These are phyloP conservation scores for Acanthamoeba quina DNA, from an alignment of 208 protist species.

Conservation along the genomic window DNA sequence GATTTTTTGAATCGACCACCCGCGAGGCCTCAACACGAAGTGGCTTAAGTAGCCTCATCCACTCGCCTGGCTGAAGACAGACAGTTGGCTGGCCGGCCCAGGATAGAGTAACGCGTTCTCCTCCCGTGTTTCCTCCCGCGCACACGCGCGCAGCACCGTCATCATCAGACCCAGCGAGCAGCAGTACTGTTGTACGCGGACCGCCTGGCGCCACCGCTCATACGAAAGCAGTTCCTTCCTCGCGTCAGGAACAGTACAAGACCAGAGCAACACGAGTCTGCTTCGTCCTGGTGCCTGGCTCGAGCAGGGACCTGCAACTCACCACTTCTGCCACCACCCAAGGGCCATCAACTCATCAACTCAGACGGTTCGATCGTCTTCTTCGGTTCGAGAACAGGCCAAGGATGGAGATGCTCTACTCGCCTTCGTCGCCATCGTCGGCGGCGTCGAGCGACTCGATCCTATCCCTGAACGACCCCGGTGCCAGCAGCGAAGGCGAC, in stretches of 20 bases:
- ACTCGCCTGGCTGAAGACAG: neutral
- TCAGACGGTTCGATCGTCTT: neutral
- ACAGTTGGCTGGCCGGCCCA: neutral
- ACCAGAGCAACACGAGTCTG: neutral
- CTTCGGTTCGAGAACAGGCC: neutral
- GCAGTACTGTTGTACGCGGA: no score
- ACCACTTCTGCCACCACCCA: no score
- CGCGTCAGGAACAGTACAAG: neutral
- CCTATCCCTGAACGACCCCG: neutral
- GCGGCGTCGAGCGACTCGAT: neutral
- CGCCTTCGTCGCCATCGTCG: conserved; percentile 7
- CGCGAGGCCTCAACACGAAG: neutral
- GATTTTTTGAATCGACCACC: neutral
- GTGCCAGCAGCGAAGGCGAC: conserved; percentile 33
- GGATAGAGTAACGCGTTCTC: neutral
- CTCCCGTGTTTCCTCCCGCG: neutral
- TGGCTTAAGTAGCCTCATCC: neutral
- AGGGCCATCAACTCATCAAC: neutral
- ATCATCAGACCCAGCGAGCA: no score
- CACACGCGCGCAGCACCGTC: neutral
- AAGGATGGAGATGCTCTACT: conserved; percentile 60
- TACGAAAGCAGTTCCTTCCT: neutral
- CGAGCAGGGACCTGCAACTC: neutral
- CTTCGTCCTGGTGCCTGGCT: neutral
- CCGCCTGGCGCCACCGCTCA: no score